phyloP scores from a whole-genome alignment of 805 yeast genomes.

The Candida chauliodis region DNA sequence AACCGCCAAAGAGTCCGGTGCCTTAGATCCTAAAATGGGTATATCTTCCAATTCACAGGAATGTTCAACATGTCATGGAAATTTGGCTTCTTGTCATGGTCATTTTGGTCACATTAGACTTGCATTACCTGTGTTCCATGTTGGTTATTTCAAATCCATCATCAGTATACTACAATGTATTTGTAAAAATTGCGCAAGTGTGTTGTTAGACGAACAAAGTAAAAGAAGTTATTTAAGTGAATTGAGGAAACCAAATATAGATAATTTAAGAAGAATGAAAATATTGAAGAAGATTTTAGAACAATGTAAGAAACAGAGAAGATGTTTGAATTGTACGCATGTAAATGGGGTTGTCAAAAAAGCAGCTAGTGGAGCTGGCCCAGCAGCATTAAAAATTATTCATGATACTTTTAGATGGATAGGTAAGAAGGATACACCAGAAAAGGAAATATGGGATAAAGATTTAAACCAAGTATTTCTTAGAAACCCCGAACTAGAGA shows the following conservation, averaged over 20 bases:
- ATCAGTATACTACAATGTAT: conserved; percentile 84
- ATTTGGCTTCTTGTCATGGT: conserved; percentile 92
- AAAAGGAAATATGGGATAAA: conserved; percentile 80
- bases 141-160: conserved; percentile 92
- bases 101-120: conserved; percentile 94
- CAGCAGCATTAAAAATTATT: conserved; percentile 90
- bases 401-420: conserved; percentile 96
- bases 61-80: conserved; percentile 90
- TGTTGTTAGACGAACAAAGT: conserved; percentile 69
- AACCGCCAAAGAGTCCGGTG: conserved; percentile 78
- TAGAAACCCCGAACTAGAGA: conserved; percentile 83
- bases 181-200: conserved; percentile 83
- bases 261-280: conserved; percentile 89
- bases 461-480: conserved; percentile 75
- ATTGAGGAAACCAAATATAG: conserved; percentile 81
- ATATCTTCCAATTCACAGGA: conserved; percentile 80
- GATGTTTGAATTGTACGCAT: conserved; percentile 83
- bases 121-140: conserved; percentile 95
- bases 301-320: conserved; percentile 92
- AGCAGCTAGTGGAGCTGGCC: conserved; percentile 87
- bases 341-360: conserved; percentile 96
- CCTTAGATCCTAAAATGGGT: conserved; percentile 92
- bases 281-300: conserved; percentile 77
- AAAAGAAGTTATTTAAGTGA: conserved; percentile 72
- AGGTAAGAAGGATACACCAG: conserved; percentile 84